Percentiles rank a stretch among this genome's conserved stretches.
These are phyloP conservation scores for Colletotrichum sp. DNA, from an alignment of 2,329 filamentous ascomycete species.

Conservation along the genomic window DNA sequence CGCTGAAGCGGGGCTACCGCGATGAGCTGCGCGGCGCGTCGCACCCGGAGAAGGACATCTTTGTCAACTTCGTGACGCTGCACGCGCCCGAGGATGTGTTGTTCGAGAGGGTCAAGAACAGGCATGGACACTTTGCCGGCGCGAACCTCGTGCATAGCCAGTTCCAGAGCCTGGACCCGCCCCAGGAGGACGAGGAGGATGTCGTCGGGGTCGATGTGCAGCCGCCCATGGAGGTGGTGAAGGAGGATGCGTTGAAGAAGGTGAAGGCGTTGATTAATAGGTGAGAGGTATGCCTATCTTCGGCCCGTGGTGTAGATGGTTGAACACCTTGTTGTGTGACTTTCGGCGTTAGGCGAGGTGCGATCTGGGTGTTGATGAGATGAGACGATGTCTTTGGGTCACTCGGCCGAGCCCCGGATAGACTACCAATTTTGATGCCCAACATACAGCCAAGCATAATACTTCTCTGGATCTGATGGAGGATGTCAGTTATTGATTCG, in stretches of 20 bases:
- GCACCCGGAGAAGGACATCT: conserved; percentile 58
- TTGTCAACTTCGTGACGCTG: conserved; percentile 76
- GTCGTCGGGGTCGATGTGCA: conserved; percentile 58
- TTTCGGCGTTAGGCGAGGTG: not conserved
- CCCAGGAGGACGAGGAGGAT: conserved; percentile 59
- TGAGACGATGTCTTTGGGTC: not conserved
- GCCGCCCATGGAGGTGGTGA: conserved; percentile 46
- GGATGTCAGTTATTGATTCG: fast-evolving
- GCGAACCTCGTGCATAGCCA: conserved; percentile 76
- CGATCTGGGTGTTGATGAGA: not conserved
- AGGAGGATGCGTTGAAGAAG: conserved; percentile 42
- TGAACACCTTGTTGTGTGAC: not conserved
- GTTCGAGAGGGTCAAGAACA: conserved; percentile 63
- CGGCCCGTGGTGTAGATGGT: not conserved
- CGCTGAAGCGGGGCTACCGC: conserved; percentile 78
- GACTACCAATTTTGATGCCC: not conserved
- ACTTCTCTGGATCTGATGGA: not conserved
- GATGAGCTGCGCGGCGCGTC: conserved; percentile 68
- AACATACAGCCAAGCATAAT: not conserved
- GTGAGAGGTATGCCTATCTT: not conserved
- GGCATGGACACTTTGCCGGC: conserved; percentile 78
- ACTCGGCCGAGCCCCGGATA: not conserved
- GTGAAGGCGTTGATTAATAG: not conserved
- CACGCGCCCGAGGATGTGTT: conserved; percentile 68
- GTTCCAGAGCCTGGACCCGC: conserved; percentile 70